Base-by-base conservation (phyloP, 1,284 basidiomycete species). In the Ganoderma multipileum region DNA sequence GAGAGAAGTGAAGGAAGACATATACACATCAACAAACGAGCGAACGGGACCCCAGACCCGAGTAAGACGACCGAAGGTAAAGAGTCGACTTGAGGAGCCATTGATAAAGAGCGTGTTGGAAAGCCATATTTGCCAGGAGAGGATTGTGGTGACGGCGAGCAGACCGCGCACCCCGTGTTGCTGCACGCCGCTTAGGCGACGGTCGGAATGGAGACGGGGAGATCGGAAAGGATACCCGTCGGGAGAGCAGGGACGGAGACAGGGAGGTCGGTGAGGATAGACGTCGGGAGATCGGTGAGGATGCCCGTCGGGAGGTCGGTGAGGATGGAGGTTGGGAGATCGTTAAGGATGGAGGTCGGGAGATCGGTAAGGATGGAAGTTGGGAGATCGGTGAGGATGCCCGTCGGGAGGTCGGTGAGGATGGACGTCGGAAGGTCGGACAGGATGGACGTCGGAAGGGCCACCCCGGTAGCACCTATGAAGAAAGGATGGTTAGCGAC, bases 391-490 rank as follows among this genome's bases (percentile, higher is more conserved):
- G 47, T 14, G 1, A 52, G 47, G 11, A 52, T 52, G 23, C 23
- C 3, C 11, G 47, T 52, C 11, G 47, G 47, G 5, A 52, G 47
- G 12, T 52, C 52, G 18, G 52, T 14, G 11, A 62, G 62, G 20
- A 65, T 44, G 12, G 64, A 26, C 3, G 55, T 58, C 4, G 63
- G 67, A 3, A 68, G 67, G 4, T 63, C 64, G 14, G 63, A 33
- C 54, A 59, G 54, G 60, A 67, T 14, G 6, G 62, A 63, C 12
- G 33, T 57, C 28, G 69, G 63, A 16, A 67, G 58, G 14, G 66
- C 42, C 0, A 68, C 55, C 33, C n/a, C 30, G 33, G 36, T 38
- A 20, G 52, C 52, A 33, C 41, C 63, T 64, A 44, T 62, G 39
- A 26, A 30, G 39, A 20, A 30, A 39, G 58, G 60, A 16, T 28